Conservation (phyloP, 2,329 filamentous ascomycete genomes). For the Ceratocystis eucalypticola region DNA sequence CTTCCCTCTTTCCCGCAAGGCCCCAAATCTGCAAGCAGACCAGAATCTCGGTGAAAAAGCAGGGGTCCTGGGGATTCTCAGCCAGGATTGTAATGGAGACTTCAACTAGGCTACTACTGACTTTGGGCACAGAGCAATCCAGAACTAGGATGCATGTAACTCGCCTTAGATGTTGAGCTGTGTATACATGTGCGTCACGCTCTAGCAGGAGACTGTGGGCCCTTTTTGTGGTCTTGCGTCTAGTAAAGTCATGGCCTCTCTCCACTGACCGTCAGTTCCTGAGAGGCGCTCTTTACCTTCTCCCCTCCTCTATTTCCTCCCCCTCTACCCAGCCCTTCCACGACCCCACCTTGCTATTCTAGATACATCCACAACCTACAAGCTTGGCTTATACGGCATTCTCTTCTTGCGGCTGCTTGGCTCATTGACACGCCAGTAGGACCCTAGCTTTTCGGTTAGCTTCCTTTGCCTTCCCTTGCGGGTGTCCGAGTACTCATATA, state of each 20-base stretch:
- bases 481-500: too few relatives aligned
- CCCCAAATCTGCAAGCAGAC: slow-evolving; percentile 12
- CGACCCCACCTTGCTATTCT: too few relatives aligned
- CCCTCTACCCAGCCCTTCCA: too few relatives aligned
- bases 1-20: background rate
- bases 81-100: slow-evolving; percentile 5
- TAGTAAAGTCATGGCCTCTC: background rate
- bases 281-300: background rate
- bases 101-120: background rate
- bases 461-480: too few relatives aligned
- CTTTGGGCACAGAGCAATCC: slow-evolving; percentile 5
- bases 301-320: too few relatives aligned
- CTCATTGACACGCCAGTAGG: too few relatives aligned
- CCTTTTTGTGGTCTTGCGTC: background rate
- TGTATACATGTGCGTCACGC: background rate
- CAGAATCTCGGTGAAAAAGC: slow-evolving; percentile 19
- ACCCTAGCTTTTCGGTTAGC: too few relatives aligned
- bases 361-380: too few relatives aligned
- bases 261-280: background rate
- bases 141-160: background rate
- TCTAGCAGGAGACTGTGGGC: background rate
- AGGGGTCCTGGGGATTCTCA: slow-evolving; percentile 15
- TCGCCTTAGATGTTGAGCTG: background rate
- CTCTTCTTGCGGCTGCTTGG: too few relatives aligned
- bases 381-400: too few relatives aligned